Percentiles rank a stretch among this genome's conserved stretches.
Conservation (phyloP, 441 rosid species). For the Raphanus hybrid region DNA sequence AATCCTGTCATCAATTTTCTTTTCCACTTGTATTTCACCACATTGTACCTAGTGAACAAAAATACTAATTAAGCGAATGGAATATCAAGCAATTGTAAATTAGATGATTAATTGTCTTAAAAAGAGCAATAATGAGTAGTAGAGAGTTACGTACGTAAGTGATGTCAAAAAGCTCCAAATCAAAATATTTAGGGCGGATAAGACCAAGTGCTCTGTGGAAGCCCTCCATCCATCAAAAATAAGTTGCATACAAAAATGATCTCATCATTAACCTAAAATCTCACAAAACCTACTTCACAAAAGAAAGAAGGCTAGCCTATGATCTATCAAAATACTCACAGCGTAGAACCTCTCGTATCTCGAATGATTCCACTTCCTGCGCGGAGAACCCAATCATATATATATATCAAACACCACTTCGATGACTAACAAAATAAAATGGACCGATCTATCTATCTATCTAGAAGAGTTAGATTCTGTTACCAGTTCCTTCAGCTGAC, state of each 20-base stretch:
- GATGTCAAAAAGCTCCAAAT: constrained; percentile 87
- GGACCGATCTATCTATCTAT: too few species aligned
- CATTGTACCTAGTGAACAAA: constrained; percentile 72
- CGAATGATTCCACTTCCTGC: constrained; percentile 86
- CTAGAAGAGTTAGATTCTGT: too few species aligned
- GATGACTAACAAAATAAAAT: neutral
- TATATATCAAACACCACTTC: neutral
- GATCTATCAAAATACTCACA: constrained; percentile 33
- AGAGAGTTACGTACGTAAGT: constrained; percentile 56
- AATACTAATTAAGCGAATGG: too few species aligned
- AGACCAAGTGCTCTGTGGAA: constrained; percentile 95
- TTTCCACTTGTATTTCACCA: constrained; percentile 82
- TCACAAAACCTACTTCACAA: too few species aligned
- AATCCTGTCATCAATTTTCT: constrained; percentile 92
- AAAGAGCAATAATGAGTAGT: neutral
- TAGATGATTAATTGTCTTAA: too few species aligned
- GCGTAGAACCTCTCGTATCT: constrained; percentile 85
- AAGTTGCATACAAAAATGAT: too few species aligned
- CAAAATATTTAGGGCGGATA: constrained; percentile 87
- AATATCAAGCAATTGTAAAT: too few species aligned
- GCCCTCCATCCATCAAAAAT: constrained; percentile 26
- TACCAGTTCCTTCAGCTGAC: constrained; percentile 89
- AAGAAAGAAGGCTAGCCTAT: too few species aligned
- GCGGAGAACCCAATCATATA: neutral
- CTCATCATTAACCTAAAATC: too few species aligned